Percentiles rank a stretch among this genome's conserved stretches.
These are phyloP conservation scores for Lasiodiplodia gonubiensis DNA, from an alignment of 2,329 filamentous ascomycete species.

Conservation along the genomic window DNA sequence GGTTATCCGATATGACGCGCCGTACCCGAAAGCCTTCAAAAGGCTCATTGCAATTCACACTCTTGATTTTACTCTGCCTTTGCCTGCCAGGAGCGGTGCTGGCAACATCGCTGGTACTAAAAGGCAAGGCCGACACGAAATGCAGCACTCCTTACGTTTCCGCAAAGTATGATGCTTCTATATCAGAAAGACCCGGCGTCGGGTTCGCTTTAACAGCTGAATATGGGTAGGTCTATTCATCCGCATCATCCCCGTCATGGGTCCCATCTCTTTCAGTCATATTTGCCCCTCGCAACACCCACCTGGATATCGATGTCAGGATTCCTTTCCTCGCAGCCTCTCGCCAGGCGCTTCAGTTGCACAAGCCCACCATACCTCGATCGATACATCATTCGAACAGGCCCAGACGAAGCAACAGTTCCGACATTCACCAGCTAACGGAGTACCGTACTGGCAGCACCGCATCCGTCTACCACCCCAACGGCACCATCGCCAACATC, in stretches of 20 bases:
- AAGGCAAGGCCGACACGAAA: too few species aligned
- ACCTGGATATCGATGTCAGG: neutral
- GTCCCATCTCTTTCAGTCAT: neutral
- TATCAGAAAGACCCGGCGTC: neutral
- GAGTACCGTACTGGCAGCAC: too few species aligned
- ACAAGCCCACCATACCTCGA: neutral
- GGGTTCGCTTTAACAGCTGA: neutral
- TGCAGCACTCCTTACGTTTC: too few species aligned
- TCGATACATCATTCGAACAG: neutral
- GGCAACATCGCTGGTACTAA: too few species aligned
- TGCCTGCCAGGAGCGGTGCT: too few species aligned
- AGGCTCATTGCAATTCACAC: neutral
- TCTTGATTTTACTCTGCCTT: neutral
- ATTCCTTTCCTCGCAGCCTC: neutral
- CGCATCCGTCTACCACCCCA: conserved; percentile 14
- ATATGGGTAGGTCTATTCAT: neutral
- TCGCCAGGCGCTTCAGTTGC: neutral
- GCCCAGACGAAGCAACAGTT: neutral
- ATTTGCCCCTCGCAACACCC: neutral
- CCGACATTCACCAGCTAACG: neutral
- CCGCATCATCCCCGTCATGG: neutral
- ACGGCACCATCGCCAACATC: neutral
- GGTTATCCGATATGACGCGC: neutral
- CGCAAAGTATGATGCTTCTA: too few species aligned
- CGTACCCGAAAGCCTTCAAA: neutral